Evolutionary conservation across 2,329 filamentous ascomycete genomes (phyloP).

Genomic region (Colletotrichum tanaceti): DNA sequence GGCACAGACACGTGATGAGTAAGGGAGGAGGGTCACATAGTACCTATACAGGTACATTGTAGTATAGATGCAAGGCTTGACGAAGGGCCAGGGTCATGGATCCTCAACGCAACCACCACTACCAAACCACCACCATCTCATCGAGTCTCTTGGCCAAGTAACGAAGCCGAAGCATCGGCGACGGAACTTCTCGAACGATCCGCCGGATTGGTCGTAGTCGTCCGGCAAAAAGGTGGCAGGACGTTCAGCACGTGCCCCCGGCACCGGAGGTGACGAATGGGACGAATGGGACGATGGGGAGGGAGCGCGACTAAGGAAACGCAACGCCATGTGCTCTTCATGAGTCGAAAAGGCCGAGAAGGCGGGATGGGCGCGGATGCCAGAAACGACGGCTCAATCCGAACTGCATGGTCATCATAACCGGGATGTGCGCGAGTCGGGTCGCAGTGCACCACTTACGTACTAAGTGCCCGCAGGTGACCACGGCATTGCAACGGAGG

Average conservation of each 20-base stretch:
- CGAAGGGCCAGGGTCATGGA: constrained; percentile 12
- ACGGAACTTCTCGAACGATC: constrained; percentile 33
- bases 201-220: constrained; percentile 13
- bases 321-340: constrained; percentile 3
- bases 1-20: background rate
- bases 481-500: background rate
- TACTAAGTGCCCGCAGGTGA: background rate
- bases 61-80: background rate
- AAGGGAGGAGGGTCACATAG: too few relatives aligned
- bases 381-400: constrained; percentile 16
- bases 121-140: constrained; percentile 6
- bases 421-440: constrained; percentile 2
- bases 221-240: background rate
- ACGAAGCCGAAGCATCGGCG: constrained; percentile 2
- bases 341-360: constrained; percentile 19
- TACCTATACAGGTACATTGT: too few relatives aligned
- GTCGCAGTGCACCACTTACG: background rate
- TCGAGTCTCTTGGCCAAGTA: background rate
- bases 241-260: background rate
- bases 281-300: too few relatives aligned
- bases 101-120: constrained; percentile 1
- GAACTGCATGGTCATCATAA: background rate
- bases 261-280: constrained; percentile 2
- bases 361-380: constrained; percentile 1
- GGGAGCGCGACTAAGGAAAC: constrained; percentile 17